Percentiles rank a stretch among this genome's conserved stretches.
Conservation (phyloP, 129 eudicot genomes). For the Escallonia rubra region DNA sequence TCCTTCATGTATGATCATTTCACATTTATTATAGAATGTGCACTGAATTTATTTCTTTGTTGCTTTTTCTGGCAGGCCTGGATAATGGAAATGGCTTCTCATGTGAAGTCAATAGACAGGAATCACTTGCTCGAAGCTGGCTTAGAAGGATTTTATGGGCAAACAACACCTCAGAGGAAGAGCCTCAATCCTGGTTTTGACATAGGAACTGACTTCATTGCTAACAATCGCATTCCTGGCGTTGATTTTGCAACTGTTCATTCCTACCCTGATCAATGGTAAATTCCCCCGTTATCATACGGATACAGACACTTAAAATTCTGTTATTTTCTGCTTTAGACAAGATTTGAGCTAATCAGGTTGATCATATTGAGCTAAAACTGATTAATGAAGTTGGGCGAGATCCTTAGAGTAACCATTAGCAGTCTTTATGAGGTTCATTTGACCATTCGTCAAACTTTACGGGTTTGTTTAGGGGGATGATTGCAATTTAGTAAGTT, state of each 20-base stretch:
- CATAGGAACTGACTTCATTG: slow-evolving; percentile 82
- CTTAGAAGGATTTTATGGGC: slow-evolving; percentile 87
- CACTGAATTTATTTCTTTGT: neutral
- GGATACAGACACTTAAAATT: too few relatives aligned
- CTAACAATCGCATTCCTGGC: slow-evolving; percentile 62
- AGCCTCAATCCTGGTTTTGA: slow-evolving; percentile 54
- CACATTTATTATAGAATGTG: neutral
- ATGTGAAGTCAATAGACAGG: slow-evolving; percentile 79
- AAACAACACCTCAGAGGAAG: slow-evolving; percentile 36
- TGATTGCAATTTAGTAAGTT: too few relatives aligned
- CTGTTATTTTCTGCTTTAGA: too few relatives aligned
- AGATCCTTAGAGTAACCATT: too few relatives aligned
- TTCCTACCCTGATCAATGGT: slow-evolving; percentile 97
- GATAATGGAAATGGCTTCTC: slow-evolving; percentile 88
- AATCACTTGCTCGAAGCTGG: slow-evolving; percentile 92
- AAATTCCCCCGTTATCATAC: slow-evolving; percentile 3
- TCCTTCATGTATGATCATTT: too few relatives aligned
- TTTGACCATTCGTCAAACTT: too few relatives aligned
- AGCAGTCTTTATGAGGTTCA: too few relatives aligned
- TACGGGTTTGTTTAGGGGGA: too few relatives aligned
- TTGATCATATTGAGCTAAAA: too few relatives aligned
- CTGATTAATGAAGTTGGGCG: too few relatives aligned
- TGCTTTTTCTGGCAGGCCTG: slow-evolving; percentile 44
- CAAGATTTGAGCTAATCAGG: too few relatives aligned
- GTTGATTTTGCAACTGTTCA: slow-evolving; percentile 91